These are phyloP conservation scores for Spergularia azorica DNA, from an alignment of 179 eudicot species.

Conservation along the genomic window DNA sequence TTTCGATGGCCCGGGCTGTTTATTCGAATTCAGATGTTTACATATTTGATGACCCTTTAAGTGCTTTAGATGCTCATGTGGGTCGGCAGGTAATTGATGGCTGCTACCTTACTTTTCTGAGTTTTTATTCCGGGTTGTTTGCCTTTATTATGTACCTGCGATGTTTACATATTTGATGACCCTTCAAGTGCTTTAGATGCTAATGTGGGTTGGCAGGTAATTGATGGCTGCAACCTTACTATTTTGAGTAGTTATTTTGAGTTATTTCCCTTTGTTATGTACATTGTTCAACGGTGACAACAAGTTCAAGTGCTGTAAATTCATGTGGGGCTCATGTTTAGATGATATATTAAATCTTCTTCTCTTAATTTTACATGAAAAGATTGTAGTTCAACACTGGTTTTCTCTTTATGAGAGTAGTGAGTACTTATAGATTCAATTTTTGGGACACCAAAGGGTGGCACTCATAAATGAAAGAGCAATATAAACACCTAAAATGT, in stretches of 20 bases:
- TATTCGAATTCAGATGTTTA: conserved; percentile 88
- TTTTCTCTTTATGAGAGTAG: too few species aligned
- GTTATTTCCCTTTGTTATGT: neutral
- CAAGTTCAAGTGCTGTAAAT: neutral
- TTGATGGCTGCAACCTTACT: neutral
- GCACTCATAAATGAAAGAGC: neutral
- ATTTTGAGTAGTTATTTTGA: neutral
- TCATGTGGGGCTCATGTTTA: neutral
- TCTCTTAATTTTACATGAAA: neutral
- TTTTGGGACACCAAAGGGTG: neutral
- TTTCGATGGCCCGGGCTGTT: conserved; percentile 97
- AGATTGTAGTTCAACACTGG: too few species aligned
- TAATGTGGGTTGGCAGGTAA: conserved; percentile 90
- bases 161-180: conserved; percentile 85
- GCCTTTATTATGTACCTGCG: conserved; percentile 42
- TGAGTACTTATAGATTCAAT: too few species aligned
- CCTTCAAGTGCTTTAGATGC: conserved; percentile 92
- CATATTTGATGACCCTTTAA: conserved; percentile 93
- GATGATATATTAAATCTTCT: neutral
- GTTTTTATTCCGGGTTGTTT: conserved; percentile 64
- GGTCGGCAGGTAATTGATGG: conserved; percentile 69
- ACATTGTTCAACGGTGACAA: neutral
- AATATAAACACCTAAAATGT: neutral
- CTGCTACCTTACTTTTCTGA: too few species aligned
- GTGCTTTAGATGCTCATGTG: conserved; percentile 98